These are phyloP conservation scores for Ophiocordyceps sinensis DNA, from an alignment of 2,329 filamentous ascomycete genomes.

Conservation along the genomic window DNA sequence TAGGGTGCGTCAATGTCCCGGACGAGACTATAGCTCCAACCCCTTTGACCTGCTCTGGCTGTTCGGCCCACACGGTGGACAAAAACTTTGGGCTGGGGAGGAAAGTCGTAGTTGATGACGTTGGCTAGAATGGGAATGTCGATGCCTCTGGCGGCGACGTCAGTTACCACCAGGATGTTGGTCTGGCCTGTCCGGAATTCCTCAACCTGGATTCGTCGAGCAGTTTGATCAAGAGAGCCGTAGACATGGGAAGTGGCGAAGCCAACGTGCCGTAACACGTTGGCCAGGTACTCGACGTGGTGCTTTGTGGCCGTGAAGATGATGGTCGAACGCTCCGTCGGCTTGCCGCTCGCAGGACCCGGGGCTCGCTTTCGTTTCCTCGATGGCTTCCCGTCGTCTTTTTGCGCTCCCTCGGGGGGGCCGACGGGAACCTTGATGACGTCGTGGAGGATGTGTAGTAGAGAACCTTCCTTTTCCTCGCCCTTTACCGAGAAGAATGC, in stretches of 20 bases:
- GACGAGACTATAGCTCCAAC: conserved; percentile 91
- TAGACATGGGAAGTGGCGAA: conserved; percentile 92
- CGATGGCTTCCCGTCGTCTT: conserved; percentile 28
- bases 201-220: conserved; percentile 81
- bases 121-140: conserved; percentile 94
- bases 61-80: conserved; percentile 94
- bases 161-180: conserved; percentile 88
- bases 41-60: conserved; percentile 78
- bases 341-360: conserved; percentile 43
- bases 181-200: conserved; percentile 74
- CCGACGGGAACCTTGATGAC: conserved; percentile 80
- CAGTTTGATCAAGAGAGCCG: conserved; percentile 85
- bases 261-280: conserved; percentile 64
- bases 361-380: conserved; percentile 61
- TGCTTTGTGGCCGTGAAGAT: conserved; percentile 93
- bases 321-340: conserved; percentile 84
- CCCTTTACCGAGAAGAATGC: conserved; percentile 91
- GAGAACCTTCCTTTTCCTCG: conserved; percentile 82
- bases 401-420: conserved; percentile 37
- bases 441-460: conserved; percentile 79
- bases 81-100: conserved; percentile 90
- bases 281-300: conserved; percentile 84
- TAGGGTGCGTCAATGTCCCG: conserved; percentile 82
- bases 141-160: conserved; percentile 91
- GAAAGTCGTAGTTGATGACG: conserved; percentile 98